Evolutionary conservation across 371 early-diverging fungal genomes (phyloP), one percentile per base, ranked within the genome.

Genomic region (Rhizomucor pusillus): DNA sequence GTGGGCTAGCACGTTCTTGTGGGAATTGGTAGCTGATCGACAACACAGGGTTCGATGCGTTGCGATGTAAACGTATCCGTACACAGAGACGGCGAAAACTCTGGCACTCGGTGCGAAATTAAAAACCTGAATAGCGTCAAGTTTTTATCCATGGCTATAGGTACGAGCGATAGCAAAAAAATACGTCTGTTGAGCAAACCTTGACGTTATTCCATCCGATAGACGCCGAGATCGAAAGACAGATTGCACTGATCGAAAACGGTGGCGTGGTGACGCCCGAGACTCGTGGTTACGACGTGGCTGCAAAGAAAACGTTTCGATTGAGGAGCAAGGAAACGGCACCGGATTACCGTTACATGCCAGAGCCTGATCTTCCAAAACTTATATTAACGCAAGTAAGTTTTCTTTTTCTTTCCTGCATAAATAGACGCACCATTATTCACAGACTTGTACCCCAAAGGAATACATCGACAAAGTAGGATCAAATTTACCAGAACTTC

Each of bases 61-160:
- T 92, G 92, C 56, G 97, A 96, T 72, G 91, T 94, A 29, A 96
- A 96, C 60, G 89, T 96, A 9, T 94, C 94, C 5, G 89, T 94
- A 1, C 73, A 77, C 35, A 56, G 69, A 50, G 56, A 58, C 4
- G 80, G 77, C 1, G 64, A 66, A n/a, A 72, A 72, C 9, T 82
- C 80, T 35, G 91, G 92, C 4, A 81, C 81, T 0, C 80, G 92
- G 0, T 87, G 89, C 50, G 97, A 96, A 64, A 63, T 96, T 37
- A 96, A 96, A 59, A 94, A 96, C 57, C 62, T 96, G n/a, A 88
- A 90, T 52, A 90, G 90, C 50, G 69, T 94, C 22, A 85, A 83
- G 41, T 78, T 86, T 14, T 73, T 95, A 13, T 76, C 80, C 23
- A 65, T 71, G 55, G 90, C 90, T 1, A 87, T 89, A 40, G 87